Evolutionary conservation across 352 stramenopile genomes (phyloP).

Genomic region (Phytophthora megakarya): DNA sequence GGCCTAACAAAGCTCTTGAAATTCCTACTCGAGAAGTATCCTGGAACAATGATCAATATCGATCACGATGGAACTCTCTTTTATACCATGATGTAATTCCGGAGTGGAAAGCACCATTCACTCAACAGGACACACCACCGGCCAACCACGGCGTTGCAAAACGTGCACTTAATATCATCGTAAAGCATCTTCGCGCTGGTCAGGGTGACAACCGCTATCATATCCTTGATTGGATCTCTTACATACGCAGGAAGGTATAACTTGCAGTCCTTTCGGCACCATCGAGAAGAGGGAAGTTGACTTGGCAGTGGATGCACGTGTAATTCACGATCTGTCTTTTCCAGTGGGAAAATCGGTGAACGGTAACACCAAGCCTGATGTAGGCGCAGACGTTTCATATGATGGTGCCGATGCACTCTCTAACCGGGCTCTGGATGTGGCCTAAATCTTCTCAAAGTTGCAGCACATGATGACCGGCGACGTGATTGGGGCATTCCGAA

Average conservation of each 20-base stretch:
- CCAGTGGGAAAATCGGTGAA: constrained; percentile 13
- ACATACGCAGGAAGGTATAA: background rate
- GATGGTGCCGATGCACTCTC: background rate
- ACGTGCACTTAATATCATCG: constrained; percentile 11
- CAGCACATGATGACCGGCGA: constrained; percentile 12
- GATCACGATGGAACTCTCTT: background rate
- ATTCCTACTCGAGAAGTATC: background rate
- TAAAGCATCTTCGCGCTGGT: too few relatives aligned
- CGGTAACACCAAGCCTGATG: background rate
- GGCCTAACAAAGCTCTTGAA: constrained; percentile 16
- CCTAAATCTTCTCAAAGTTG: background rate
- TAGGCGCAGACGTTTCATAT: background rate
- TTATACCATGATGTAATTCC: constrained; percentile 1
- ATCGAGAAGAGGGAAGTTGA: constrained; percentile 11
- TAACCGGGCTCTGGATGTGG: constrained; percentile 9
- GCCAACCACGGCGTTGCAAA: constrained; percentile 12
- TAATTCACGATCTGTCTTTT: constrained; percentile 26
- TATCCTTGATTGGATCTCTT: constrained; percentile 23
- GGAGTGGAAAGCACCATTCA: background rate
- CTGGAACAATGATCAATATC: constrained; percentile 6
- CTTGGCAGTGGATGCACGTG: constrained; percentile 2
- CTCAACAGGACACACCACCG: background rate
- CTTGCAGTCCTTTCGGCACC: constrained; percentile 20
- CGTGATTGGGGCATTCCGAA: background rate
- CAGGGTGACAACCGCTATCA: too few relatives aligned